These are phyloP conservation scores for Coccomyxa sp. DNA, from an alignment of 139 green algal genomes.

Conservation along the genomic window DNA sequence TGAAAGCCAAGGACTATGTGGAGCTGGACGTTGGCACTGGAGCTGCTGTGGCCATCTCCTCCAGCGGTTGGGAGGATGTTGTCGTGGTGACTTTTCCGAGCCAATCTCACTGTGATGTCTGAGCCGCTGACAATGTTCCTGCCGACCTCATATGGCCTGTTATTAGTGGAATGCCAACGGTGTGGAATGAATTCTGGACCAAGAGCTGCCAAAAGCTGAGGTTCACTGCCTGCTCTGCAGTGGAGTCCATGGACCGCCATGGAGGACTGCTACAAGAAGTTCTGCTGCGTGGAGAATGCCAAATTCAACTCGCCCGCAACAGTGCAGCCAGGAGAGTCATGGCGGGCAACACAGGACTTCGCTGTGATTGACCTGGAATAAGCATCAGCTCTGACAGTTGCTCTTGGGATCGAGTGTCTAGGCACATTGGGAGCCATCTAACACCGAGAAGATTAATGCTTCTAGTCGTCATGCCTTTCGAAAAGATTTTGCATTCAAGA, in stretches of 20 bases:
- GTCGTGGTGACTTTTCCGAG: constrained; percentile 24
- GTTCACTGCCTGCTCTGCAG: constrained; percentile 1
- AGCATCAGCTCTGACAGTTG: not conserved
- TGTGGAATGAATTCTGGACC: not conserved
- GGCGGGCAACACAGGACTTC: constrained; percentile 41
- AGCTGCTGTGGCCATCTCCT: constrained; percentile 44
- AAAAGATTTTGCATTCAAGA: no score
- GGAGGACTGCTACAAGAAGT: constrained; percentile 73
- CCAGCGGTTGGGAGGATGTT: constrained; percentile 38
- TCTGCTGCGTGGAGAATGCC: constrained; percentile 85
- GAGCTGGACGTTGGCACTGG: constrained; percentile 77
- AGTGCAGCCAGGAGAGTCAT: constrained; percentile 56
- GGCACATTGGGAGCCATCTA: no score
- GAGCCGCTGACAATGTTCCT: not conserved
- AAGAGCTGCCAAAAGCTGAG: not conserved
- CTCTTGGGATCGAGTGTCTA: no score
- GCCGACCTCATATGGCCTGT: not conserved
- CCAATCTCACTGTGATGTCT: not conserved
- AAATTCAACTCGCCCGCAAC: constrained; percentile 46
- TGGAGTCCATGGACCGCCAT: constrained; percentile 62
- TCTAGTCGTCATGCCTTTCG: no score
- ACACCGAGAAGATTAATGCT: no score
- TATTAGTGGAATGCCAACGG: not conserved
- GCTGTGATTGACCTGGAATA: constrained; percentile 12
- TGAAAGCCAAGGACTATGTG: constrained; percentile 65